Percentiles rank a stretch among this genome's conserved stretches.
Conservation (phyloP, 2,329 filamentous ascomycete species). For the Pseudogymnoascus sp. region DNA sequence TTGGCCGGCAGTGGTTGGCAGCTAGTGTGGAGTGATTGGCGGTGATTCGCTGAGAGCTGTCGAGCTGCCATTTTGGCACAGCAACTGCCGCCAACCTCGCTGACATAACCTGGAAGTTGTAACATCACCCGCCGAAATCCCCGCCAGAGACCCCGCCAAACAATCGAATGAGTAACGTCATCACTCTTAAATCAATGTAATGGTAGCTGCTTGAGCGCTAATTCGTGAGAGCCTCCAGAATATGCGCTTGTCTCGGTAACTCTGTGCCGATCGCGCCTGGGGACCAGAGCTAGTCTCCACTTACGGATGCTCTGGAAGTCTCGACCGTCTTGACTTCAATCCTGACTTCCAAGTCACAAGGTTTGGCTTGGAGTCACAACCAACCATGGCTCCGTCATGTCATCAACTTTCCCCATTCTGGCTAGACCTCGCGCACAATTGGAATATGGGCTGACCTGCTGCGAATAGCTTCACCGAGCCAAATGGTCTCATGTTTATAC, state of each 20-base stretch:
- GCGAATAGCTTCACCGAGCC: not conserved
- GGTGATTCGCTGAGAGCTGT: not conserved
- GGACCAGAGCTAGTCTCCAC: not conserved
- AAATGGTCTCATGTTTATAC: not conserved
- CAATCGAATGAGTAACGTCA: not conserved
- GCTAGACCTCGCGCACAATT: not conserved
- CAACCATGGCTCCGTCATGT: not conserved
- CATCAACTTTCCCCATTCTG: not conserved
- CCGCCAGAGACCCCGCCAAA: not conserved
- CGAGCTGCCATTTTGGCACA: conserved; percentile 2
- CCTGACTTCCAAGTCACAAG: not conserved
- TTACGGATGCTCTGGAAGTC: not conserved
- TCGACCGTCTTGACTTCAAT: not conserved
- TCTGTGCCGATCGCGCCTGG: not conserved
- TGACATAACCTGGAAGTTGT: not conserved
- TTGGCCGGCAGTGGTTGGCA: not conserved
- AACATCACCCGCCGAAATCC: not conserved
- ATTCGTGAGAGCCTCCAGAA: not conserved
- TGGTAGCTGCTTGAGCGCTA: not conserved
- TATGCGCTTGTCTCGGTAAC: not conserved
- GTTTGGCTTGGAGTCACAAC: not conserved
- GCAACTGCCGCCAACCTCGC: not conserved
- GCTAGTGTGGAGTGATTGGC: not conserved
- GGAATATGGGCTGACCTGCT: not conserved
- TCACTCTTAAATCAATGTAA: not conserved